Evolutionary conservation across 176 grass and related monocot species (phyloP).

Genomic region (Thalia dealbata): DNA sequence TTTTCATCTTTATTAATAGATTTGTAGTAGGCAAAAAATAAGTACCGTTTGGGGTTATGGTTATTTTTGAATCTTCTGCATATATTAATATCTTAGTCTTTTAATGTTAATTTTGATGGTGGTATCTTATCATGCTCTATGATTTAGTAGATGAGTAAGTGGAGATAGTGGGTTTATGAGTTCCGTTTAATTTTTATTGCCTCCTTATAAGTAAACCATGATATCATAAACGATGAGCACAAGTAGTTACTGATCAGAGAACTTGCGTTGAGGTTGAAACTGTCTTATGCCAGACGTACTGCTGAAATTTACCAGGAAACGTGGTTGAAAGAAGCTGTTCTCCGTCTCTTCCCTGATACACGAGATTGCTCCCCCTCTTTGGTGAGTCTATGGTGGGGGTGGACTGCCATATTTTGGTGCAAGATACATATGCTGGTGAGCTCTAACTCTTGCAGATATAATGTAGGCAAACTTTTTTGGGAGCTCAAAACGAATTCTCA

Average conservation of each 20-base stretch:
- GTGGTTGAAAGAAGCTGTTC: slow-evolving; percentile 73
- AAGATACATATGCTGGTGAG: not conserved
- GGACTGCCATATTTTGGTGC: slow-evolving; percentile 7
- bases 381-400: slow-evolving; percentile 48
- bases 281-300: slow-evolving; percentile 39
- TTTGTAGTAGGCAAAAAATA: not conserved
- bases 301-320: slow-evolving; percentile 61
- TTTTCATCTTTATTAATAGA: not conserved
- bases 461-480: slow-evolving; percentile 71
- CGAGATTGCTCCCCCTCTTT: slow-evolving; percentile 65
- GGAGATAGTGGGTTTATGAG: not conserved
- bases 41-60: not conserved
- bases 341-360: slow-evolving; percentile 73
- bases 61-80: not conserved
- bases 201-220: not conserved
- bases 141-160: not conserved
- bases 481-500: slow-evolving; percentile 59
- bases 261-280: slow-evolving; percentile 25
- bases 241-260: slow-evolving; percentile 8
- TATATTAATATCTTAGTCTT: not conserved
- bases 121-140: not conserved
- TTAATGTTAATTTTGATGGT: not conserved
- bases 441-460: slow-evolving; percentile 16
- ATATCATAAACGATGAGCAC: slow-evolving; percentile 5
- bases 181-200: not conserved